Evolutionary conservation across 257 asterid genomes (phyloP).

Genomic region (Capsicum rhomboideum): DNA sequence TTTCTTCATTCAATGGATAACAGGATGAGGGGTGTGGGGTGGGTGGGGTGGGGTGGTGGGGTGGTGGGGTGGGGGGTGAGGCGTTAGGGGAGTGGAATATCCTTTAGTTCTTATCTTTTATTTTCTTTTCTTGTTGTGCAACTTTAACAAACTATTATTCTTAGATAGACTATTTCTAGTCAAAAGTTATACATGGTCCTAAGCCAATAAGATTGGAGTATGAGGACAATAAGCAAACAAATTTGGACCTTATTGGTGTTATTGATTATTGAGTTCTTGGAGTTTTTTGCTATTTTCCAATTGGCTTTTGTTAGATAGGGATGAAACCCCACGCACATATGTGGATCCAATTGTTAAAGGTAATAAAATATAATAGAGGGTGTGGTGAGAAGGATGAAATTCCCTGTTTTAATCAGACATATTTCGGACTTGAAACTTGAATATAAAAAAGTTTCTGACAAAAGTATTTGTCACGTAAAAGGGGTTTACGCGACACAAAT

Average conservation of each 20-base stretch:
- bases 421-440: background rate
- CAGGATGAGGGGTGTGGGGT: background rate
- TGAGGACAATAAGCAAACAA: background rate
- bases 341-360: background rate
- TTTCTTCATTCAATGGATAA: constrained; percentile 17
- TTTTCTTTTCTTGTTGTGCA: constrained; percentile 15
- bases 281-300: background rate
- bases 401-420: background rate
- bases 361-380: background rate
- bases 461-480: background rate
- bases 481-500: background rate
- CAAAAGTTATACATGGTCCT: constrained; percentile 5
- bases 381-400: background rate
- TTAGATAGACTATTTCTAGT: background rate
- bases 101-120: constrained; percentile 1
- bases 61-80: background rate
- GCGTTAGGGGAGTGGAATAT: constrained; percentile 12
- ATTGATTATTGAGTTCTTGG: background rate
- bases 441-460: too few species aligned
- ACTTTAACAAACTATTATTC: constrained; percentile 44
- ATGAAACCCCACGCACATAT: background rate
- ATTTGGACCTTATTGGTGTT: background rate
- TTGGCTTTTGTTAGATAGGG: background rate
- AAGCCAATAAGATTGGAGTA: background rate
- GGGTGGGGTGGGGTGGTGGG: background rate